phyloP scores from a whole-genome alignment of 495 filamentous ascomycete species.

The Aspergillus heteromorphus region DNA sequence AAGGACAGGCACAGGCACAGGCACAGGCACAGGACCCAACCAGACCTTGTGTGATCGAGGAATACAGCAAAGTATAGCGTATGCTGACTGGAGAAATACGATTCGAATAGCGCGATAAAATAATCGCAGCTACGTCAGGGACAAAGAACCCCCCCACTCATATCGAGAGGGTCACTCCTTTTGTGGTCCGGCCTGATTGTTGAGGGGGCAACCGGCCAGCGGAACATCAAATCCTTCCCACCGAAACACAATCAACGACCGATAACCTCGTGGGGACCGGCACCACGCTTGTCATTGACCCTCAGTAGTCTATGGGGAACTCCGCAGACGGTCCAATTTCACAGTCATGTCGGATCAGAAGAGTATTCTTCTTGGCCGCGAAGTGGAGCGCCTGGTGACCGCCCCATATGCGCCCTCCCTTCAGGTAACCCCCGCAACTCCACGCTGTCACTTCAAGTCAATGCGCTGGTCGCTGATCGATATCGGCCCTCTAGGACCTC shows the following conservation, averaged over 20 bases:
- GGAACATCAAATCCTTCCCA: constrained; percentile 14
- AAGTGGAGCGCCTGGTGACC: constrained; percentile 39
- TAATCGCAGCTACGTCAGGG: too few species aligned
- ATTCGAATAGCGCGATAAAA: too few species aligned
- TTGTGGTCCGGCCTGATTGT: constrained; percentile 10
- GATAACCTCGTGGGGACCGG: neutral
- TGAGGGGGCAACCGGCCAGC: constrained; percentile 35
- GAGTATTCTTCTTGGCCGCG: constrained; percentile 15
- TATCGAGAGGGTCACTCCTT: too few species aligned
- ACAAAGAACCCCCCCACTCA: too few species aligned
- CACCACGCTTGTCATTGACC: neutral
- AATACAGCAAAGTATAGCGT: too few species aligned
- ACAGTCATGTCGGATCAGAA: constrained; percentile 11
- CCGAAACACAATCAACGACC: neutral
- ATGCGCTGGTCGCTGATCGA: constrained; percentile 3
- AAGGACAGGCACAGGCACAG: too few species aligned
- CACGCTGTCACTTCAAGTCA: constrained; percentile 3
- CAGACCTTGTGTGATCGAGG: too few species aligned
- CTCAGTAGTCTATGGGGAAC: neutral
- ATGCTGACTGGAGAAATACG: too few species aligned
- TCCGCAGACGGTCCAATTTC: neutral
- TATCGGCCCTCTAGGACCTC: constrained; percentile 28
- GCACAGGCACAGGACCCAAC: too few species aligned
- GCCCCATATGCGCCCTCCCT: constrained; percentile 39
- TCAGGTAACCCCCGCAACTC: constrained; percentile 25